Conservation (phyloP, 1,139 yeast species). For the Yamadazyma siamensis region DNA sequence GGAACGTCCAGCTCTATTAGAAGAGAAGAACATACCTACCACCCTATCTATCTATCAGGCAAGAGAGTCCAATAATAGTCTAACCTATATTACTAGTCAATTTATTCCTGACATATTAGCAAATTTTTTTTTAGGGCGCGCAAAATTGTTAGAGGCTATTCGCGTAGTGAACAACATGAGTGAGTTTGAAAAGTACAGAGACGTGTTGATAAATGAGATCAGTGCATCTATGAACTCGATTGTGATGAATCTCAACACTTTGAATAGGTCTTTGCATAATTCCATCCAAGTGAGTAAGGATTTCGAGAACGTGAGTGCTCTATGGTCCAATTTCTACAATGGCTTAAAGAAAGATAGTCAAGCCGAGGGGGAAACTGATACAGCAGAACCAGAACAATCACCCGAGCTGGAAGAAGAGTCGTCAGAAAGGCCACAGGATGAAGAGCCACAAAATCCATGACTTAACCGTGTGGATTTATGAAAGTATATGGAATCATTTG, state of each 20-base stretch:
- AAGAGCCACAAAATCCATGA: no score
- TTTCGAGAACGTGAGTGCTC: conserved; percentile 42
- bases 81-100: conserved; percentile 14
- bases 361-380: conserved; percentile 3
- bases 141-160: not conserved
- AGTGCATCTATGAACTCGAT: conserved; percentile 38
- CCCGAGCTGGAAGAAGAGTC: conserved; percentile 3
- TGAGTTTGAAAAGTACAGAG: conserved; percentile 43
- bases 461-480: no score
- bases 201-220: conserved; percentile 42
- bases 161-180: conserved; percentile 8
- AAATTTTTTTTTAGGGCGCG: conserved; percentile 1
- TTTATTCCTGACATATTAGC: conserved; percentile 9
- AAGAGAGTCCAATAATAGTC: conserved; percentile 38
- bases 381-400: conserved; percentile 2
- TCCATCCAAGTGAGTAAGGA: conserved; percentile 45
- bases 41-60: conserved; percentile 28
- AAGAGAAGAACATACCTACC: conserved; percentile 23
- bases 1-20: conserved; percentile 27
- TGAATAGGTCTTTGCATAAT: conserved; percentile 40
- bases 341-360: conserved; percentile 22
- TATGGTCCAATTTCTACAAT: conserved; percentile 43
- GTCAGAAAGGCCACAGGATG: no score
- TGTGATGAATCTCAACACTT: conserved; percentile 37
- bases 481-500: no score